A percentile compares a stretch with the other conserved stretches of the same genome.
Evolutionary conservation across 1,284 basidiomycete species (phyloP).

Genomic region (Cryptococcus floricola): DNA sequence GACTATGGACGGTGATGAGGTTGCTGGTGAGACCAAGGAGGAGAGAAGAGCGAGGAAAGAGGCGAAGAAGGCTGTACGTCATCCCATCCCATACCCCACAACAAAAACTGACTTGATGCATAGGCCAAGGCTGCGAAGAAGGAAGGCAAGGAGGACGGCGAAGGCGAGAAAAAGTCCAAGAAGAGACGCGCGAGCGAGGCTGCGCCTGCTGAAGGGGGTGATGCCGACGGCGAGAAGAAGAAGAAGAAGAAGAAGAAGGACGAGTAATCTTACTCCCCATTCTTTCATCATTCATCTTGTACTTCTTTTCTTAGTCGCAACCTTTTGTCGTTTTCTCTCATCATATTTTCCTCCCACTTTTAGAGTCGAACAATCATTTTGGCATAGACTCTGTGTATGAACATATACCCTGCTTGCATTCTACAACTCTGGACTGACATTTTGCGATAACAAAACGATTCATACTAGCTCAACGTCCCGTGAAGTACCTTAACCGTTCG

Average conservation of each 20-base stretch:
- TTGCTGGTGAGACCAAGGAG: constrained; percentile 51
- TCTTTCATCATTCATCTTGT: not conserved
- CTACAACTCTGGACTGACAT: no score
- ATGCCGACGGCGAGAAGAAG: constrained; percentile 51
- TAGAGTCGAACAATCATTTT: not conserved
- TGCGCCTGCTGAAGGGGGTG: constrained; percentile 9
- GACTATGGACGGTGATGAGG: constrained; percentile 47
- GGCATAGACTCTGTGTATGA: not conserved
- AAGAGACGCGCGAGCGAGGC: constrained; percentile 53
- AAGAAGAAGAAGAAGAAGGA: constrained; percentile 61
- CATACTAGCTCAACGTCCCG: no score
- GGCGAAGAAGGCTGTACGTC: constrained; percentile 50
- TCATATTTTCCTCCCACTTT: not conserved
- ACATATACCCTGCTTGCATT: not conserved
- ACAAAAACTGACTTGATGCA: not conserved
- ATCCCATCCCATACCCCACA: not conserved
- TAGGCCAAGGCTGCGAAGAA: constrained; percentile 40
- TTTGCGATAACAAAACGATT: no score
- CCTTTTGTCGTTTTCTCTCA: not conserved
- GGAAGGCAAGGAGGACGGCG: constrained; percentile 19
- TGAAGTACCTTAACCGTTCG: no score
- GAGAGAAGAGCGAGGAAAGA: constrained; percentile 61
- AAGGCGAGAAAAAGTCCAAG: constrained; percentile 42
- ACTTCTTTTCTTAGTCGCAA: not conserved
- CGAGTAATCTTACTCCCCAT: no score